These are phyloP conservation scores for Actinomortierella ambigua DNA, from an alignment of 371 early-diverging fungal species.

Conservation along the genomic window DNA sequence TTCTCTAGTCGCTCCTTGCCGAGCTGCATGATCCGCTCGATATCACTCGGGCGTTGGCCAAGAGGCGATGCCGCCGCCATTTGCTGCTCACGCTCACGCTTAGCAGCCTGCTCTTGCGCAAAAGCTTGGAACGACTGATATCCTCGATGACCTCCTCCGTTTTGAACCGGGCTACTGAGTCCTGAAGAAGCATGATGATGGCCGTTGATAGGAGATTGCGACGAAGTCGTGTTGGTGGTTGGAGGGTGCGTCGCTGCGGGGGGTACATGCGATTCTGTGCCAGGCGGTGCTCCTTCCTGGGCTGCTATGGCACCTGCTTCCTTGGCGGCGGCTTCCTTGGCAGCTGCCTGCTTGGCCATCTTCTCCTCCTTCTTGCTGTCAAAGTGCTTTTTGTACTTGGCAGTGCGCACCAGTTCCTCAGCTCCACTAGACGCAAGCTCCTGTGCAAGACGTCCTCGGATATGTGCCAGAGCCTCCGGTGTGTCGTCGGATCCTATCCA, in stretches of 20 bases:
- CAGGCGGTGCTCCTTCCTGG: no score
- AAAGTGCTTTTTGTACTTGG: constrained; percentile 63
- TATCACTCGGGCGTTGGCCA: constrained; percentile 14
- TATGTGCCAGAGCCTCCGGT: constrained; percentile 31
- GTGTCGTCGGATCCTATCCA: constrained; percentile 54
- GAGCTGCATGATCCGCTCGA: constrained; percentile 39
- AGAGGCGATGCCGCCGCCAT: background rate
- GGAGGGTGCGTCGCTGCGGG: background rate
- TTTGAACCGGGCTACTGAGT: no score
- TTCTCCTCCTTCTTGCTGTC: constrained; percentile 32
- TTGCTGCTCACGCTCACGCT: constrained; percentile 26
- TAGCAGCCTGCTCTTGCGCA: constrained; percentile 1
- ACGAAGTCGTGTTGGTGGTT: no score
- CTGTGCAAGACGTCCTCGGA: constrained; percentile 27
- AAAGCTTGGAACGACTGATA: constrained; percentile 42
- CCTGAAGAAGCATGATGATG: no score
- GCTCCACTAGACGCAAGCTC: constrained; percentile 32
- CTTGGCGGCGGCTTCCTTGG: constrained; percentile 17
- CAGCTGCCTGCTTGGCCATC: constrained; percentile 7
- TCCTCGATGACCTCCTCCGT: constrained; percentile 8
- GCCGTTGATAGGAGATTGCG: no score
- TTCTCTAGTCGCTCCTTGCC: constrained; percentile 42
- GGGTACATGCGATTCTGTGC: no score
- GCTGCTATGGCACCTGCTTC: constrained; percentile 5
- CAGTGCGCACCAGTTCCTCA: constrained; percentile 43